A percentile compares a stretch with the other conserved stretches of the same genome.
Conservation (phyloP, 768 basidiomycete genomes). For the Leucosporidium creatinivorum region DNA sequence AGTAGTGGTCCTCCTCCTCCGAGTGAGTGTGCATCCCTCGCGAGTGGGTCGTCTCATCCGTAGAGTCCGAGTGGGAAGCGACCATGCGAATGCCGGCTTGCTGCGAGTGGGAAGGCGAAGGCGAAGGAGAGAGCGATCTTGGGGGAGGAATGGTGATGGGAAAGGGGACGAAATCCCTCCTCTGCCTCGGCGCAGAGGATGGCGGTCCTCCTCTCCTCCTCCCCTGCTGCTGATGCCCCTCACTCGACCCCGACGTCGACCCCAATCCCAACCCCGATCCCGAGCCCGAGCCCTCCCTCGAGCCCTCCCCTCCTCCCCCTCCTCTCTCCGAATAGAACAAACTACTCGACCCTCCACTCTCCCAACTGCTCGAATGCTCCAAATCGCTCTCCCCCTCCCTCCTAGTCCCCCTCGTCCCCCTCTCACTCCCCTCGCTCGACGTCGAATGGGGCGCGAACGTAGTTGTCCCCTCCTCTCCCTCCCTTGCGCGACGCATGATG, state of each 20-base stretch:
- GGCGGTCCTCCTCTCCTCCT: neutral
- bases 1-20: constrained; percentile 12
- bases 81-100: constrained; percentile 26
- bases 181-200: constrained; percentile 25
- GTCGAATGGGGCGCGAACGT: constrained; percentile 14
- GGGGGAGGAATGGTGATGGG: constrained; percentile 12
- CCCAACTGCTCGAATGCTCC: constrained; percentile 24
- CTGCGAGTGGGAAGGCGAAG: neutral
- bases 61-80: constrained; percentile 8
- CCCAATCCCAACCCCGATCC: constrained; percentile 4
- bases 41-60: neutral
- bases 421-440: neutral
- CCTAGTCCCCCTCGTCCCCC: neutral
- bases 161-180: constrained; percentile 32
- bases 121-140: constrained; percentile 7
- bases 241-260: neutral
- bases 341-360: constrained; percentile 26
- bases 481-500: constrained; percentile 6
- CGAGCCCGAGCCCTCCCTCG: too few relatives aligned
- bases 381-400: constrained; percentile 1
- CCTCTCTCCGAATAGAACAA: constrained; percentile 34
- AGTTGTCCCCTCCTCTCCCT: constrained; percentile 5
- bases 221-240: neutral
- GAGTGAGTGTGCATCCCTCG: neutral
- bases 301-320: too few relatives aligned